phyloP scores from a whole-genome alignment of 2,329 filamentous ascomycete genomes.

The Phymatotrichopsis omnivora region DNA sequence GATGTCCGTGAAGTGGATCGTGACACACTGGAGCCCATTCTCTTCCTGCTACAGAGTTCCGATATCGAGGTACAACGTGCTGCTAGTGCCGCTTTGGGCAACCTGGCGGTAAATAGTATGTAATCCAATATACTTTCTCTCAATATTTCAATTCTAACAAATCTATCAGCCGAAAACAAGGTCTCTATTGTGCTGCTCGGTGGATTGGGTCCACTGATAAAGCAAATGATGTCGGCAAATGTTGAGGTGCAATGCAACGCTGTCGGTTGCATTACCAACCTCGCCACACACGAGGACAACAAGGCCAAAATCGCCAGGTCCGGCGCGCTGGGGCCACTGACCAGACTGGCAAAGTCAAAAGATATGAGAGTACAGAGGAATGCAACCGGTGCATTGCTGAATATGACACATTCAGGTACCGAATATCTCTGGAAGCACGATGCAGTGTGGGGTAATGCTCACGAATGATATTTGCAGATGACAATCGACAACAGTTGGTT shows the following conservation, averaged over 20 bases:
- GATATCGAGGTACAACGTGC: conserved; percentile 97
- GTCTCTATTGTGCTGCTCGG: conserved; percentile 89
- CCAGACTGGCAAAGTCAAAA: conserved; percentile 86
- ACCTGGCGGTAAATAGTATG: conserved; percentile 93
- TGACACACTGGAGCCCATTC: conserved; percentile 88
- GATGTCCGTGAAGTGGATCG: conserved; percentile 95
- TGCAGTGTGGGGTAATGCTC: conserved; percentile 13
- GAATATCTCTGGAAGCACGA: conserved; percentile 14
- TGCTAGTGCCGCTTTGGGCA: conserved; percentile 89
- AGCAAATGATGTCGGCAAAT: conserved; percentile 96
- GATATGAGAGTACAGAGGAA: conserved; percentile 98
- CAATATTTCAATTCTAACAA: neutral
- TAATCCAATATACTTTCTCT: conserved; percentile 28
- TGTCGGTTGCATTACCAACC: conserved; percentile 95
- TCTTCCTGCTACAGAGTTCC: conserved; percentile 85
- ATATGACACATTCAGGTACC: conserved; percentile 98
- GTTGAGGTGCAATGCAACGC: conserved; percentile 99
- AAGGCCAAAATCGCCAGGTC: conserved; percentile 97
- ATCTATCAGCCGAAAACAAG: conserved; percentile 76
- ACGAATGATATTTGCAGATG: conserved; percentile 49
- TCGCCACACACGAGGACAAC: conserved; percentile 97
- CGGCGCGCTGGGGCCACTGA: conserved; percentile 81
- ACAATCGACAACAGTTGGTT: conserved; percentile 94
- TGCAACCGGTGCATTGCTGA: conserved; percentile 87
- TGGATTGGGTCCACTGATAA: conserved; percentile 81